phyloP scores from a whole-genome alignment of 495 filamentous ascomycete species.

The Xylaria scruposa region DNA sequence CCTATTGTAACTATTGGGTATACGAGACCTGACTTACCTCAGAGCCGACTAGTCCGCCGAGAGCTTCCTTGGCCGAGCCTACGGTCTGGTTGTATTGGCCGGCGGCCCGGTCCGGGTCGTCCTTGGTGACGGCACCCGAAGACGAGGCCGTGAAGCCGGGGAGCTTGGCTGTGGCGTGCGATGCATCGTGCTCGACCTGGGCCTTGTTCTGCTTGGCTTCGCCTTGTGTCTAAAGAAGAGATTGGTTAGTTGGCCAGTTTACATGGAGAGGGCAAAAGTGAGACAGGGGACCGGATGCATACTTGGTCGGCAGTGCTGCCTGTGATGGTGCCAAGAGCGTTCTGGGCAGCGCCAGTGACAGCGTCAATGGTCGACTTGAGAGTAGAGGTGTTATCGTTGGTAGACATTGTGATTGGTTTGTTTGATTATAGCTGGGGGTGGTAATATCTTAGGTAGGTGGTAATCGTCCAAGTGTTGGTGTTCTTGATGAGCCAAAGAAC shows the following conservation, averaged over 20 bases:
- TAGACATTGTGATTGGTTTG: constrained; percentile 63
- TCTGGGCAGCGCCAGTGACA: constrained; percentile 76
- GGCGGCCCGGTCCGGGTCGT: constrained; percentile 71
- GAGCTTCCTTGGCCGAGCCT: constrained; percentile 81
- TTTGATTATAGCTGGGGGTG: constrained; percentile 26
- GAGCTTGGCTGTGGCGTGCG: constrained; percentile 73
- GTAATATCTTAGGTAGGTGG: not conserved
- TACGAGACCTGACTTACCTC: constrained; percentile 56
- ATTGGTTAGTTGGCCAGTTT: constrained; percentile 26
- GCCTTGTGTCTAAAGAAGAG: constrained; percentile 50
- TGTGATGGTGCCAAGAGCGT: constrained; percentile 72
- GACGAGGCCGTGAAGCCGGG: constrained; percentile 72
- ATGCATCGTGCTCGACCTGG: constrained; percentile 68
- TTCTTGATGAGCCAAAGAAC: not conserved
- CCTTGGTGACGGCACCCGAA: constrained; percentile 72
- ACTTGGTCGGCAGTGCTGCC: constrained; percentile 75
- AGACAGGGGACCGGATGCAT: constrained; percentile 27
- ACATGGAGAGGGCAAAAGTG: not conserved
- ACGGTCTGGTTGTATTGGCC: constrained; percentile 88
- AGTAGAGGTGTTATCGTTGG: constrained; percentile 73
- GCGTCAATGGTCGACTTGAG: constrained; percentile 81
- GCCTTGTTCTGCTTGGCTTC: constrained; percentile 66
- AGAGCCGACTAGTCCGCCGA: constrained; percentile 77
- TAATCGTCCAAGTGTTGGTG: not conserved
- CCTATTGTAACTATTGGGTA: not conserved